These are phyloP conservation scores for Candida parachauliodes DNA, from an alignment of 805 yeast genomes.

Conservation along the genomic window DNA sequence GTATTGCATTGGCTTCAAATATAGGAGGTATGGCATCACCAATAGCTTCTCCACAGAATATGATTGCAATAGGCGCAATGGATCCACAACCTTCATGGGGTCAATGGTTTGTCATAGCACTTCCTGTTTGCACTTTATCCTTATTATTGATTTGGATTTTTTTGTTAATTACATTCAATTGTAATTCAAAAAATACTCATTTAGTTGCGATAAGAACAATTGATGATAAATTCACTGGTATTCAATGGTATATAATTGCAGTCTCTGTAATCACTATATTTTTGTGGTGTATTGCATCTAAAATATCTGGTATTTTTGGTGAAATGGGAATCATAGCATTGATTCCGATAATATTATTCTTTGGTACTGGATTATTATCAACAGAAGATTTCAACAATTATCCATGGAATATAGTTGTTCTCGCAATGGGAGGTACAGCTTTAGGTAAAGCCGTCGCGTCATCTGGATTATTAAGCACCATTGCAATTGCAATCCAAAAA, in stretches of 20 bases:
- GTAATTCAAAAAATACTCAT: conserved; percentile 43
- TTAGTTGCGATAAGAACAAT: conserved; percentile 57
- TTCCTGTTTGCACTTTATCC: conserved; percentile 43
- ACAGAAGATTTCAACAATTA: conserved; percentile 94
- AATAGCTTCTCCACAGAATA: conserved; percentile 53
- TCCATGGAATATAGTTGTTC: conserved; percentile 91
- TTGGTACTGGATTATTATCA: conserved; percentile 83
- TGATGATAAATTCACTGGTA: conserved; percentile 62
- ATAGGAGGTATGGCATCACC: conserved; percentile 56
- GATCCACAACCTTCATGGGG: conserved; percentile 55
- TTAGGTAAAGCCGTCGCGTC: conserved; percentile 93
- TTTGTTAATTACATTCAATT: conserved; percentile 53
- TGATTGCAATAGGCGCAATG: conserved; percentile 52
- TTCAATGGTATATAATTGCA: conserved; percentile 70
- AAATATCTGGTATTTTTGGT: conserved; percentile 70
- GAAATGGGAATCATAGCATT: conserved; percentile 97
- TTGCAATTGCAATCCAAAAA: conserved; percentile 66
- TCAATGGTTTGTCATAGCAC: conserved; percentile 51
- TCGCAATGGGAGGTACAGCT: conserved; percentile 98
- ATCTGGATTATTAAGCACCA: conserved; percentile 77
- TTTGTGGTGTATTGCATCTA: conserved; percentile 87
- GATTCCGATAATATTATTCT: conserved; percentile 84
- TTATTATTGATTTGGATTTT: conserved; percentile 44
- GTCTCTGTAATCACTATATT: conserved; percentile 72
- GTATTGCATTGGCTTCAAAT: conserved; percentile 50